phyloP scores from a whole-genome alignment of 768 basidiomycete genomes.

The Calvatia gigantea region DNA sequence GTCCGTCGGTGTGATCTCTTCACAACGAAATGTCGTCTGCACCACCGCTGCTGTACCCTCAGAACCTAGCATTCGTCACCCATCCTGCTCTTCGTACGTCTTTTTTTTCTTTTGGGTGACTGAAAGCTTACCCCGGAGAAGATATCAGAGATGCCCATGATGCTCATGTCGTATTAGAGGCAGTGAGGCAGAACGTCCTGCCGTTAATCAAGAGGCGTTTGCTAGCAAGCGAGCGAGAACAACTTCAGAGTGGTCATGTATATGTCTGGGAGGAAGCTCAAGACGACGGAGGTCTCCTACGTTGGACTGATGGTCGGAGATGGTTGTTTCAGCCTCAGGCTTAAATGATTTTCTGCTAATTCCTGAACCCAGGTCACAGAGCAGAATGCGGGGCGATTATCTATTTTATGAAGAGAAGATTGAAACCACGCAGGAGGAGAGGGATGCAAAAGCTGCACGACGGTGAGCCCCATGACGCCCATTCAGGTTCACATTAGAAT shows the following conservation, averaged over 20 bases:
- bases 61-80: slow-evolving; percentile 33
- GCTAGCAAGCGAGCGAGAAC: slow-evolving; percentile 66
- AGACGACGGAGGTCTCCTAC: slow-evolving; percentile 62
- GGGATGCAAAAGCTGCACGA: slow-evolving; percentile 75
- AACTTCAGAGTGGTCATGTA: slow-evolving; percentile 67
- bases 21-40: slow-evolving; percentile 4
- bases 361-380: slow-evolving; percentile 65
- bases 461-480: slow-evolving; percentile 39
- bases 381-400: slow-evolving; percentile 80
- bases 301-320: slow-evolving; percentile 81
- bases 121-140: slow-evolving; percentile 22
- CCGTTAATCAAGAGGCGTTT: slow-evolving; percentile 71
- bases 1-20: slow-evolving; percentile 5
- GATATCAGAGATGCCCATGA: slow-evolving; percentile 80
- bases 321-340: slow-evolving; percentile 40
- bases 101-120: background rate
- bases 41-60: slow-evolving; percentile 14
- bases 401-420: slow-evolving; percentile 84
- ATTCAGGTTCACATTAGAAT: slow-evolving; percentile 1
- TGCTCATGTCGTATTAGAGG: slow-evolving; percentile 73
- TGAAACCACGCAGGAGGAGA: slow-evolving; percentile 75
- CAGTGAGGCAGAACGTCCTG: slow-evolving; percentile 65
- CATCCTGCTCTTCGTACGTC: slow-evolving; percentile 47
- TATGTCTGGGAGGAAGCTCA: slow-evolving; percentile 88
- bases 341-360: background rate